phyloP scores from a whole-genome alignment of 345 rosid species.

The Aurinia saxatilis region DNA sequence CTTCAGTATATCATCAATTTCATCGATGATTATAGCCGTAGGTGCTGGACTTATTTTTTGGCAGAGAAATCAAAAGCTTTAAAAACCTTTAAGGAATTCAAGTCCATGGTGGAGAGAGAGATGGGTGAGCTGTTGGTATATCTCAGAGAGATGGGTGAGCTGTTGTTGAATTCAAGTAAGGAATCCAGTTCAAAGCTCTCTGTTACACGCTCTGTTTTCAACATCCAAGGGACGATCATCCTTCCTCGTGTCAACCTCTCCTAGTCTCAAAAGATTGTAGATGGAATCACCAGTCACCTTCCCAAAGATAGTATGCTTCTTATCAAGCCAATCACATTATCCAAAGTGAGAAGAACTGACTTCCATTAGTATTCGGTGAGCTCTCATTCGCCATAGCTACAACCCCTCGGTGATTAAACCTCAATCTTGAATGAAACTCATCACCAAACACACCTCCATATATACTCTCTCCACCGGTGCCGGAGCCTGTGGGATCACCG shows the following conservation, averaged over 20 bases:
- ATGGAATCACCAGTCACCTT: conserved; percentile 96
- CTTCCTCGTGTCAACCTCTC: conserved; percentile 70
- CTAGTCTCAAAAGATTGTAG: conserved; percentile 66
- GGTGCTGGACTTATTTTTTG: too few species aligned
- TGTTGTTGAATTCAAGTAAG: too few species aligned
- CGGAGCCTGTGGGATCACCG: conserved; percentile 85
- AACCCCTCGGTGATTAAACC: conserved; percentile 86
- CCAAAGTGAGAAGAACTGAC: conserved; percentile 93
- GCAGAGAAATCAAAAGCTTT: too few species aligned
- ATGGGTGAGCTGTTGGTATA: too few species aligned
- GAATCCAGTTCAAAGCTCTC: too few species aligned
- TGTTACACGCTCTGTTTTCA: too few species aligned
- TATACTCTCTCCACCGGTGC: conserved; percentile 91
- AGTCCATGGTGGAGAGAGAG: too few species aligned
- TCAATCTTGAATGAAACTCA: conserved; percentile 79
- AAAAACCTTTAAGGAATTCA: too few species aligned
- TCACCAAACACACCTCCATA: conserved; percentile 66
- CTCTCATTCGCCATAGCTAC: conserved; percentile 94
- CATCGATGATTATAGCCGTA: too few species aligned
- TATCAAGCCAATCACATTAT: conserved; percentile 91
- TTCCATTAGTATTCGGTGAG: conserved; percentile 76
- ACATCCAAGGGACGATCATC: conserved; percentile 75
- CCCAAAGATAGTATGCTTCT: conserved; percentile 75
- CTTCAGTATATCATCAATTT: too few species aligned
- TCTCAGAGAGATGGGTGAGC: too few species aligned